Percentiles rank a stretch among this genome's conserved stretches.
Conservation (phyloP, 768 basidiomycete species). For the Leccinum subtestaceum region DNA sequence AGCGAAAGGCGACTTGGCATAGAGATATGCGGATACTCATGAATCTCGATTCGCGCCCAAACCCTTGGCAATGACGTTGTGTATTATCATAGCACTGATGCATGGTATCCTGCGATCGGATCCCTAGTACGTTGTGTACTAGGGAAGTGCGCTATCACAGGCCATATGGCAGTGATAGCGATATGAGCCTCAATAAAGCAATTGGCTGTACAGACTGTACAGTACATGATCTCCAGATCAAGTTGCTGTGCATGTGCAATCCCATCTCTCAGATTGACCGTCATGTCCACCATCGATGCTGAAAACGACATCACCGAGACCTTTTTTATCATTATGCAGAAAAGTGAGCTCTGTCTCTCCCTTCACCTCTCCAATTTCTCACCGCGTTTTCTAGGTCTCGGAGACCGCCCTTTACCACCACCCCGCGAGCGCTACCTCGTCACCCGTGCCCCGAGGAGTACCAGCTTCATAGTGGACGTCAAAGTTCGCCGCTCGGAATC, state of each 20-base stretch:
- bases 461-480: constrained; percentile 44
- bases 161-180: not conserved
- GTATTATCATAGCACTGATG: not conserved
- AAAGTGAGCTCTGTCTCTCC: not conserved
- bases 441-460: constrained; percentile 35
- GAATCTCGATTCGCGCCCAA: not conserved
- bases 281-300: not conserved
- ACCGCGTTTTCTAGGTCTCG: constrained; percentile 7
- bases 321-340: constrained; percentile 4
- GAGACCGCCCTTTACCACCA: constrained; percentile 69
- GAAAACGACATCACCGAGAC: not conserved
- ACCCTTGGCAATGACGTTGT: not conserved
- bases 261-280: not conserved
- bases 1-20: not conserved
- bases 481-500: constrained; percentile 45
- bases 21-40: not conserved
- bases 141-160: not conserved
- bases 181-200: not conserved
- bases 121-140: not conserved
- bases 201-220: not conserved
- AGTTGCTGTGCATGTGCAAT: not conserved
- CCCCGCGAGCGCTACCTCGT: constrained; percentile 54
- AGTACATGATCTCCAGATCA: not conserved
- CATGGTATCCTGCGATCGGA: not conserved
- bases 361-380: not conserved